Evolutionary conservation across 1,139 yeast species (phyloP).

Genomic region (Nakaseomyces bracarensis): DNA sequence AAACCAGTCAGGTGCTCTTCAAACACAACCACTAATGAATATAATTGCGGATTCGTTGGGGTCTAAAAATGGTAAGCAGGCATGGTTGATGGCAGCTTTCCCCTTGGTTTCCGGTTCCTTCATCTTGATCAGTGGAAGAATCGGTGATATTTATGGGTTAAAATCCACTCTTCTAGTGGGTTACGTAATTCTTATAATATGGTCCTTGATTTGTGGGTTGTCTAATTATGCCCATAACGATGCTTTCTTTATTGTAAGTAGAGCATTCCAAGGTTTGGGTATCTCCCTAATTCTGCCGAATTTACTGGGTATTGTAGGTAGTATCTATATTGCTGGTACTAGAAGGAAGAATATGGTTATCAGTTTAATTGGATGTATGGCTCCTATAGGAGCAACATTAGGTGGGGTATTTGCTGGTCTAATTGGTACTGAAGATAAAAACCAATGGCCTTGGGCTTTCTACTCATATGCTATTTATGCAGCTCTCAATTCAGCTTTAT

Average conservation of each 20-base stretch:
- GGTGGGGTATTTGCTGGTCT: slow-evolving; percentile 45
- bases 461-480: slow-evolving; percentile 39
- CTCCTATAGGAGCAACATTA: slow-evolving; percentile 47
- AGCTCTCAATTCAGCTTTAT: slow-evolving; percentile 29
- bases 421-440: slow-evolving; percentile 35
- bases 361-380: slow-evolving; percentile 46
- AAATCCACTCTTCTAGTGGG: slow-evolving; percentile 39
- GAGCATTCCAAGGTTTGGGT: slow-evolving; percentile 51
- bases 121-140: slow-evolving; percentile 43
- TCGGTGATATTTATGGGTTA: slow-evolving; percentile 49
- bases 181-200: slow-evolving; percentile 38
- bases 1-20: slow-evolving; percentile 32
- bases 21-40: slow-evolving; percentile 32
- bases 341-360: slow-evolving; percentile 44
- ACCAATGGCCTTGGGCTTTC: slow-evolving; percentile 47
- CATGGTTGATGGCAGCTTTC: slow-evolving; percentile 53
- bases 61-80: slow-evolving; percentile 28
- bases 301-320: slow-evolving; percentile 45
- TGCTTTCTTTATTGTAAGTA: slow-evolving; percentile 41
- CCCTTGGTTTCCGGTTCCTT: slow-evolving; percentile 50
- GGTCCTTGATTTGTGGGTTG: slow-evolving; percentile 44
- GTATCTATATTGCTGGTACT: slow-evolving; percentile 39
- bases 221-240: slow-evolving; percentile 39
- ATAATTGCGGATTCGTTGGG: slow-evolving; percentile 24
- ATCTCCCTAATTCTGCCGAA: slow-evolving; percentile 47